These are phyloP conservation scores for Cercospora zeae-maydis DNA, from an alignment of 2,329 filamentous ascomycete genomes.

Conservation along the genomic window DNA sequence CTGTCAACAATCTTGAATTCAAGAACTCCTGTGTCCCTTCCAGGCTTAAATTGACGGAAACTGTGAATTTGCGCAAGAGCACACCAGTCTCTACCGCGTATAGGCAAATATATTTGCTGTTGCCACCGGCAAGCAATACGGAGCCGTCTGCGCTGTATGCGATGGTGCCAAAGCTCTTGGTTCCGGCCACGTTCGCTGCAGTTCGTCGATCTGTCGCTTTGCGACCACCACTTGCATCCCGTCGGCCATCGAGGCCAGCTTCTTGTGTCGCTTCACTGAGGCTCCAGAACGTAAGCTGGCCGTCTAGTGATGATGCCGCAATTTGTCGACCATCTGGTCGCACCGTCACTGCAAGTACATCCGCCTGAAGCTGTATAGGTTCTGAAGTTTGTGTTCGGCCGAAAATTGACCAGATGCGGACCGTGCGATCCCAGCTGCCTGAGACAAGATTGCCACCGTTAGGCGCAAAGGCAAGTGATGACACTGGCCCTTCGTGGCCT, in stretches of 20 bases:
- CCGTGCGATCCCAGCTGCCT: constrained; percentile 95
- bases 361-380: constrained; percentile 84
- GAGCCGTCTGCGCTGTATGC: constrained; percentile 89
- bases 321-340: constrained; percentile 88
- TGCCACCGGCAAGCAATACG: constrained; percentile 84
- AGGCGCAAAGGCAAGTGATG: constrained; percentile 80
- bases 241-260: constrained; percentile 78
- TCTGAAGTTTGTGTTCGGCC: constrained; percentile 91
- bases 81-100: constrained; percentile 94
- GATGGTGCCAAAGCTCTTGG: constrained; percentile 84
- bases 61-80: constrained; percentile 89
- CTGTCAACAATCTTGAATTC: constrained; percentile 86
- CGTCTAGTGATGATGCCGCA: constrained; percentile 87
- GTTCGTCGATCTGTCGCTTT: constrained; percentile 84
- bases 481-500: constrained; percentile 92
- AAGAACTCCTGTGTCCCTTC: constrained; percentile 96
- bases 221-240: constrained; percentile 89
- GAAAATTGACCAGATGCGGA: constrained; percentile 95
- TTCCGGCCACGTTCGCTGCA: constrained; percentile 84
- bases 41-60: constrained; percentile 90
- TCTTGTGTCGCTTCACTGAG: constrained; percentile 83
- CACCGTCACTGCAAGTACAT: constrained; percentile 81
- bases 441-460: constrained; percentile 81
- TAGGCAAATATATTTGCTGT: constrained; percentile 97
- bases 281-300: constrained; percentile 92